Base-by-base conservation (phyloP, 2,329 filamentous ascomycete genomes). In the Arthrobotrys megalospora region DNA sequence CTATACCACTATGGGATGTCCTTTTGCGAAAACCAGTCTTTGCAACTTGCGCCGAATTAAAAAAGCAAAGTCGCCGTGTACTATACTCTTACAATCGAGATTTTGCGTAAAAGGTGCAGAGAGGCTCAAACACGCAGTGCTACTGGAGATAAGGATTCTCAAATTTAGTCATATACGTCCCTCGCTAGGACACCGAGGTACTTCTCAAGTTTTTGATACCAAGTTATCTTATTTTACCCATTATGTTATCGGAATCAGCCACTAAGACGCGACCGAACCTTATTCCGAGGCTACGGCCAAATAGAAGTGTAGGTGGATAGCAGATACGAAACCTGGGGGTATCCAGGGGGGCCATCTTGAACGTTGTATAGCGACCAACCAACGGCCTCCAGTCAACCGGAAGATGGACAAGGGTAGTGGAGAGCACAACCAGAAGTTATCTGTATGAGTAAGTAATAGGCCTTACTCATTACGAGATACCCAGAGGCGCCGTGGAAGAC, bases 21-120 rank as follows among this genome's bases (percentile, higher is more conserved):
- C 36, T 8, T 52, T 65, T 60, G 60, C 60, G 60, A 73, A 52
- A 73, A 65, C 16, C 21, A 55, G 3, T 64, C 14, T 50, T 65
- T 47, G 14, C 19, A 48, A 12, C 28, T 16, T 19, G 19, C 8
- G n/a, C 11, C 24, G 28, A n/a, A 45, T 8, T 8, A 34, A 14
- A 72, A 63, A 71, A 53, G 45, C 43, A 71, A 63, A 43, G 32
- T 19, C 34, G 24, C 24, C 5, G 5, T 28, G 24, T 28, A 28
- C 24, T 2, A 28, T 28, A 28, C 24, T 67, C 47, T 11, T 67
- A 12, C 47, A 32, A 32, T 1, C 5, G 41, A 16, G n/a, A 16
- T 32, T 32, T 21, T 36, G 52, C 21, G 21, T 58, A 21, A 58
- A 58, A 21, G 28, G 50, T 16, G 12, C 8, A 10, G 21, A 34